Conservation (phyloP, 768 basidiomycete genomes). For the Tephrocybe sp. region DNA sequence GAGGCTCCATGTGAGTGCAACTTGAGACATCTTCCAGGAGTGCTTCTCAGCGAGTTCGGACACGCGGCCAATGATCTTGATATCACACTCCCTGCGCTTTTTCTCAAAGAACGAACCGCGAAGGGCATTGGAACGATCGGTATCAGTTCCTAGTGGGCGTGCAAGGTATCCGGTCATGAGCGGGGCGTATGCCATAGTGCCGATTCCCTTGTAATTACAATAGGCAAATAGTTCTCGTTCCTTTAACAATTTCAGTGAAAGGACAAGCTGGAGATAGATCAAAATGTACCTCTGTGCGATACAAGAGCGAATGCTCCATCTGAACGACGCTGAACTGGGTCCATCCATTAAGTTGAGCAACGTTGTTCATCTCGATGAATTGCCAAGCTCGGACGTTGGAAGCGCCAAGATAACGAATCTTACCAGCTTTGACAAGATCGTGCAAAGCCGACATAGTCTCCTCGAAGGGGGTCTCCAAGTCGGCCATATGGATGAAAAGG, state of each 20-base stretch:
- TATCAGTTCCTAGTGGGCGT: slow-evolving; percentile 29
- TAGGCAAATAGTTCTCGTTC: slow-evolving; percentile 46
- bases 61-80: slow-evolving; percentile 35
- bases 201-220: slow-evolving; percentile 48
- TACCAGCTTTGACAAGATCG: slow-evolving; percentile 38
- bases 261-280: not conserved
- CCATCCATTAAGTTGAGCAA: slow-evolving; percentile 44
- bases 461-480: slow-evolving; percentile 28
- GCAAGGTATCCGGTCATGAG: slow-evolving; percentile 37
- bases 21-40: slow-evolving; percentile 41
- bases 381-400: slow-evolving; percentile 46
- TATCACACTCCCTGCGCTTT: slow-evolving; percentile 24
- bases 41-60: slow-evolving; percentile 41
- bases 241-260: slow-evolving; percentile 21
- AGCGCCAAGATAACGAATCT: slow-evolving; percentile 51
- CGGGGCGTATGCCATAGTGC: slow-evolving; percentile 50
- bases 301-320: slow-evolving; percentile 50
- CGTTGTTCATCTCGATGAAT: slow-evolving; percentile 40
- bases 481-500: slow-evolving; percentile 42
- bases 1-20: slow-evolving; percentile 43
- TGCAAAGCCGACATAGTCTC: slow-evolving; percentile 49
- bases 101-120: slow-evolving; percentile 17
- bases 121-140: slow-evolving; percentile 13
- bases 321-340: slow-evolving; percentile 58
- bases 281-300: slow-evolving; percentile 43